These are phyloP conservation scores for Isatis lusitanica DNA, from an alignment of 441 rosid genomes.

Conservation along the genomic window DNA sequence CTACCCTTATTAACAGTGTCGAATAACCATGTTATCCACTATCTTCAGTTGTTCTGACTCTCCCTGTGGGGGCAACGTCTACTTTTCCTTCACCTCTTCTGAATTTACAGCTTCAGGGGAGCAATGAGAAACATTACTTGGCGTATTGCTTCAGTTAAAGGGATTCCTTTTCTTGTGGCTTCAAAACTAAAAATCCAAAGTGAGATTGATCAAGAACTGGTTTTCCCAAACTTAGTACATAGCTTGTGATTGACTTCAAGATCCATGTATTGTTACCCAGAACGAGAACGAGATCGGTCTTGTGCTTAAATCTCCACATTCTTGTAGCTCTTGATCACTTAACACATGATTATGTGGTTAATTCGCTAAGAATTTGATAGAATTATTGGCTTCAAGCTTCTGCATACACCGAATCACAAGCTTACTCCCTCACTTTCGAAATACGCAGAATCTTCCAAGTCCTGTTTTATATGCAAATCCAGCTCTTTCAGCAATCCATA, in stretches of 20 bases:
- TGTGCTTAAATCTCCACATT: neutral
- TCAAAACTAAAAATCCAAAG: neutral
- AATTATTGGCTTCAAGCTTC: constrained; percentile 9
- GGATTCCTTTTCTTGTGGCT: neutral
- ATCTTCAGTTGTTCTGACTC: neutral
- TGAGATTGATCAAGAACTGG: constrained; percentile 1
- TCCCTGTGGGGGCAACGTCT: neutral
- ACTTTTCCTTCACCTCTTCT: neutral
- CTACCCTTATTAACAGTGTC: neutral
- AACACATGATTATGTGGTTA: neutral
- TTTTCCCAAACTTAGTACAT: constrained; percentile 10
- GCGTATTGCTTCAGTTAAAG: neutral
- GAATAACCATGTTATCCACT: neutral
- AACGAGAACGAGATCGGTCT: neutral
- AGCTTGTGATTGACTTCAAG: neutral
- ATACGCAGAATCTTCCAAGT: constrained; percentile 22
- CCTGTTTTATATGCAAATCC: constrained; percentile 40
- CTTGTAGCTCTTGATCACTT: neutral
- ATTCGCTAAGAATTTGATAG: neutral
- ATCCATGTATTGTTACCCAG: neutral
- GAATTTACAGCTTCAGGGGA: neutral
- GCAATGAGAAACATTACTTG: neutral
- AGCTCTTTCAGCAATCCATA: constrained; percentile 40
- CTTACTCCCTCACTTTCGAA: constrained; percentile 13
- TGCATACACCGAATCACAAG: constrained; percentile 12